These are phyloP conservation scores for Rubroshorea leprosula DNA, from an alignment of 345 rosid species.

Conservation along the genomic window DNA sequence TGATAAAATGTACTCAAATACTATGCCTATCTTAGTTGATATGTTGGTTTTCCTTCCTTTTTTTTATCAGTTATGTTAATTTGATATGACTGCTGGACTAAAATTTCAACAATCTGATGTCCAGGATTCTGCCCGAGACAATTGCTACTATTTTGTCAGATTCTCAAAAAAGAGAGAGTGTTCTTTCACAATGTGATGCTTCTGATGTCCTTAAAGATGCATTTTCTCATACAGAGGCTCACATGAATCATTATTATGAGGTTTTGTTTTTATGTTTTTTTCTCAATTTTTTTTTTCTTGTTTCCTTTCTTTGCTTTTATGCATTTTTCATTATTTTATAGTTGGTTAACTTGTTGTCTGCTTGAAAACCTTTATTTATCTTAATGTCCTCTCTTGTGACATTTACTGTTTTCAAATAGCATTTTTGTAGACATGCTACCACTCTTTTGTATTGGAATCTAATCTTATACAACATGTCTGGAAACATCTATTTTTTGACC, in stretches of 20 bases:
- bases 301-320: slow-evolving; percentile 1
- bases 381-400: not conserved
- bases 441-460: slow-evolving; percentile 2
- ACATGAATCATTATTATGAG: slow-evolving; percentile 80
- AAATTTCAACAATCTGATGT: slow-evolving; percentile 14
- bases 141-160: slow-evolving; percentile 67
- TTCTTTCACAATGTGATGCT: slow-evolving; percentile 66
- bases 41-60: slow-evolving; percentile 6
- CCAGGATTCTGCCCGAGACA: slow-evolving; percentile 78
- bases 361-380: not conserved
- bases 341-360: not conserved
- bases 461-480: not conserved
- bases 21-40: not conserved
- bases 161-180: slow-evolving; percentile 56
- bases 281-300: not conserved
- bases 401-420: not conserved
- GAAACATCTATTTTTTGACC: no score
- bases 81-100: slow-evolving; percentile 1
- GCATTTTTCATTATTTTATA: slow-evolving; percentile 1
- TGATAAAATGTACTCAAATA: not conserved
- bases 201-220: slow-evolving; percentile 76
- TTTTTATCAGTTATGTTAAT: no score
- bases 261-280: slow-evolving; percentile 30
- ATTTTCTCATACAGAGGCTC: slow-evolving; percentile 74
- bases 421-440: slow-evolving; percentile 1